phyloP scores from a whole-genome alignment of 305 asterid genomes.

The Striga hermonthica region DNA sequence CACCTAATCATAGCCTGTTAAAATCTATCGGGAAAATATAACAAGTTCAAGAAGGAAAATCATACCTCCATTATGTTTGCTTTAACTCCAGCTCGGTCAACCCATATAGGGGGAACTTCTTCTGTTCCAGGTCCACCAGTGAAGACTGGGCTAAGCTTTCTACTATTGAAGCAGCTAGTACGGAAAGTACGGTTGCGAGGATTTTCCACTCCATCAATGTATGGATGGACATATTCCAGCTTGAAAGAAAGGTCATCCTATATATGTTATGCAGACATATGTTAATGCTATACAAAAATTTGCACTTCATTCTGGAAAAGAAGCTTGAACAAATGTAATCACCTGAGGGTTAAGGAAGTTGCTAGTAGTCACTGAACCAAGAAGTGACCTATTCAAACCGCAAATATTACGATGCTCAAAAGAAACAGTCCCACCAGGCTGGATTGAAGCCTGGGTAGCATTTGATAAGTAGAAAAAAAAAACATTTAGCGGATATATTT shows the following conservation, averaged over 20 bases:
- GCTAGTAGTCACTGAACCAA: slow-evolving; percentile 94
- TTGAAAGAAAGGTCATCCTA: slow-evolving; percentile 99
- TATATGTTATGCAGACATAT: slow-evolving; percentile 24
- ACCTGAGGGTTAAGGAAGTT: slow-evolving; percentile 98
- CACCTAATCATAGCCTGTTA: slow-evolving; percentile 2
- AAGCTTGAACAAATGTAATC: not conserved
- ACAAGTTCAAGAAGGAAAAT: slow-evolving; percentile 18
- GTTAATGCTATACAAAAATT: not conserved
- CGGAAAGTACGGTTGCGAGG: slow-evolving; percentile 90
- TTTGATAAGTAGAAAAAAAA: slow-evolving; percentile 30
- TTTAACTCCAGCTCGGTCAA: slow-evolving; percentile 92
- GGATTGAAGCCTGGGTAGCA: slow-evolving; percentile 83
- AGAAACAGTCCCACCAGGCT: slow-evolving; percentile 99
- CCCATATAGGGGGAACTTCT: slow-evolving; percentile 99
- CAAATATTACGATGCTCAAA: slow-evolving; percentile 91
- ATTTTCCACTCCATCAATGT: slow-evolving; percentile 85
- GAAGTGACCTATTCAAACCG: slow-evolving; percentile 91
- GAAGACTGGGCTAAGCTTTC: slow-evolving; percentile 96
- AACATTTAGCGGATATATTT: slow-evolving; percentile 28
- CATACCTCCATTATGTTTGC: slow-evolving; percentile 91
- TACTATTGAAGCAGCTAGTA: slow-evolving; percentile 89
- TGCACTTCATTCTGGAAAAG: slow-evolving; percentile 18
- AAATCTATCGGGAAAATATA: not conserved
- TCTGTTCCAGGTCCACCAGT: slow-evolving; percentile 99
- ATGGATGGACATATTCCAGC: slow-evolving; percentile 94